Conservation (phyloP, 768 basidiomycete species). For the Auricularia sp. region DNA sequence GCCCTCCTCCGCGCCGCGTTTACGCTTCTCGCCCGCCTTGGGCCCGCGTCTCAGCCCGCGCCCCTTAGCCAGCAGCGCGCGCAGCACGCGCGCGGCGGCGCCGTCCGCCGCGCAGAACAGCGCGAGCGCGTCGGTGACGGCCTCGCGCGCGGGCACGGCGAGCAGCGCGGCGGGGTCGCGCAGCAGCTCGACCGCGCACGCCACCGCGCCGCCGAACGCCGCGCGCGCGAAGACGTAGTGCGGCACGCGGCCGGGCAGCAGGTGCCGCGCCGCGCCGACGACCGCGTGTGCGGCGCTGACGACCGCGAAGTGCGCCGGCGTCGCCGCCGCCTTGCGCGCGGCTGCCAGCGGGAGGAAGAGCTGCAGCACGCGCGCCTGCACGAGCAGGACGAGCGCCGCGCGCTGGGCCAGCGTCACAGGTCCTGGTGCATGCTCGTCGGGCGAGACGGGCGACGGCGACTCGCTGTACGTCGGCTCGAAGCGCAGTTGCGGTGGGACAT, state of each 20-base stretch:
- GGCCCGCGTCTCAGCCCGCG: background rate
- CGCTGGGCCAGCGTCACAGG: background rate
- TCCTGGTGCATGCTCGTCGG: background rate
- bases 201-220: background rate
- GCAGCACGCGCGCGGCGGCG: background rate
- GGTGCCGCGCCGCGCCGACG: background rate
- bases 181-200: background rate
- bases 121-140: background rate
- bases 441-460: background rate
- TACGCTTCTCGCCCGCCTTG: background rate
- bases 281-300: no score
- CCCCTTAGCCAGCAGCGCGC: background rate
- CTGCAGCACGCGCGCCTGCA: background rate
- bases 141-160: background rate
- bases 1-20: background rate
- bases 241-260: background rate
- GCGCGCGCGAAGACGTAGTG: background rate
- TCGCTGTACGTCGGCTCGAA: background rate
- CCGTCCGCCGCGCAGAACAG: background rate
- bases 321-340: no score
- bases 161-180: background rate
- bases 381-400: background rate
- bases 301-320: no score
- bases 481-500: background rate
- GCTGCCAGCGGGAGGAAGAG: background rate